These are phyloP conservation scores for Cyanidioschyzon merolae DNA, from an alignment of 23 red algal species.

Conservation along the genomic window DNA sequence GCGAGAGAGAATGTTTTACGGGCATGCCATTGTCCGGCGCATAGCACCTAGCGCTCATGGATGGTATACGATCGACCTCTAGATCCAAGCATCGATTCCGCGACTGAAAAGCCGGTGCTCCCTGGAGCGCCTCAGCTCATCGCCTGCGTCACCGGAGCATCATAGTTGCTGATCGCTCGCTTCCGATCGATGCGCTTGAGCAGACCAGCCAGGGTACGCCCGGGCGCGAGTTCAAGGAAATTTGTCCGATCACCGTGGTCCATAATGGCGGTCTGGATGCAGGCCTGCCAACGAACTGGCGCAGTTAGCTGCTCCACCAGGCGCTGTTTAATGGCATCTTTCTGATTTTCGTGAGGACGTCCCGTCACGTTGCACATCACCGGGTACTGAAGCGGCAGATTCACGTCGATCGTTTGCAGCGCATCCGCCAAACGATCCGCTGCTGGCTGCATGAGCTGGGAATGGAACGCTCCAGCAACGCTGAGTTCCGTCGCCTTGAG, in stretches of 20 bases:
- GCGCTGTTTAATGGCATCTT: slow-evolving; percentile 19
- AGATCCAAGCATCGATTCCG: no score
- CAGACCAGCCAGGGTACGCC: slow-evolving; percentile 66
- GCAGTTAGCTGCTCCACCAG: slow-evolving; percentile 74
- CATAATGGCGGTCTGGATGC: slow-evolving; percentile 23
- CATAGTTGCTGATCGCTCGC: slow-evolving; percentile 26
- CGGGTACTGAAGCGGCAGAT: slow-evolving; percentile 20
- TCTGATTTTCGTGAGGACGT: slow-evolving; percentile 26
- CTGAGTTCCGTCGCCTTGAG: slow-evolving; percentile 47
- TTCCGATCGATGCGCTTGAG: slow-evolving; percentile 58
- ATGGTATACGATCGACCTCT: no score
- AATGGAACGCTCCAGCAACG: slow-evolving; percentile 94
- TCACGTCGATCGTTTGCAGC: slow-evolving; percentile 34
- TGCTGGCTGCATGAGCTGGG: slow-evolving; percentile 86
- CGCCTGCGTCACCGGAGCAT: not conserved
- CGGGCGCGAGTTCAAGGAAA: slow-evolving; percentile 81
- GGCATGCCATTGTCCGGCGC: no score
- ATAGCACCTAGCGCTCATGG: no score
- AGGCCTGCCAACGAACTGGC: slow-evolving; percentile 64
- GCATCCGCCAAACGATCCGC: slow-evolving; percentile 46
- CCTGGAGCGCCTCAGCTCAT: not conserved
- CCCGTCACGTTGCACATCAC: slow-evolving; percentile 75
- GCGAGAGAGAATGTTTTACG: no score
- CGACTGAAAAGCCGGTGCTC: not conserved
- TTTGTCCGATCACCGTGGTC: not conserved